Percentiles rank a stretch among this genome's conserved stretches.
These are phyloP conservation scores for Bipolaris sorokiniana DNA, from an alignment of 2,329 filamentous ascomycete species.

Conservation along the genomic window DNA sequence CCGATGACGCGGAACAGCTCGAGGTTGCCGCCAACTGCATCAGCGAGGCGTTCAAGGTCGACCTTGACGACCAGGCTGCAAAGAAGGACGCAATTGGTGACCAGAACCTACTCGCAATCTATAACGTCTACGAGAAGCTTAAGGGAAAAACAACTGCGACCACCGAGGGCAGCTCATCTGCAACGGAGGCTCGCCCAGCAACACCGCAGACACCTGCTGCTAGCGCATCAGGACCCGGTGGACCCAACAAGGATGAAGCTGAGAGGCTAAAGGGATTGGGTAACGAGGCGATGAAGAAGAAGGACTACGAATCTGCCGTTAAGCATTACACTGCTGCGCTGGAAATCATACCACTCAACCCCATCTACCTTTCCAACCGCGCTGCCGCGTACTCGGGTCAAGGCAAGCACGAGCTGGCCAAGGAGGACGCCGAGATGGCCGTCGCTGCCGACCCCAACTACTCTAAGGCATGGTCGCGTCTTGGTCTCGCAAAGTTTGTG, in stretches of 20 bases:
- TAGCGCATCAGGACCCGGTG: slow-evolving; percentile 46
- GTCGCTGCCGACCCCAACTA: slow-evolving; percentile 88
- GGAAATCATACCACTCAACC: slow-evolving; percentile 79
- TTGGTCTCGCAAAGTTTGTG: slow-evolving; percentile 90
- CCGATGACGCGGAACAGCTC: slow-evolving; percentile 90
- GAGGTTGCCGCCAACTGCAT: slow-evolving; percentile 96
- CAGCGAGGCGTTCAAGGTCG: slow-evolving; percentile 91
- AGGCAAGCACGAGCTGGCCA: slow-evolving; percentile 82
- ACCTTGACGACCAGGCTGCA: slow-evolving; percentile 76
- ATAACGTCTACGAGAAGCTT: slow-evolving; percentile 94
- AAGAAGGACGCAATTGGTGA: slow-evolving; percentile 78
- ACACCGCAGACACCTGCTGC: slow-evolving; percentile 47
- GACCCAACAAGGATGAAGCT: slow-evolving; percentile 74
- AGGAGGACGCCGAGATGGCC: slow-evolving; percentile 87
- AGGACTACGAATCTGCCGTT: slow-evolving; percentile 85
- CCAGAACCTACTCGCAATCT: slow-evolving; percentile 89
- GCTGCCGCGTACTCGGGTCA: slow-evolving; percentile 89
- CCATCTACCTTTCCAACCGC: slow-evolving; percentile 97
- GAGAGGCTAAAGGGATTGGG: slow-evolving; percentile 88
- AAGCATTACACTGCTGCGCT: slow-evolving; percentile 88
- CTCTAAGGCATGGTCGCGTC: slow-evolving; percentile 94
- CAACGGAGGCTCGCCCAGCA: slow-evolving; percentile 51
- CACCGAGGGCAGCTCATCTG: slow-evolving; percentile 51
- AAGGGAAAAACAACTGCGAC: slow-evolving; percentile 67
- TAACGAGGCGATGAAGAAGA: slow-evolving; percentile 93